Evolutionary conservation across 371 early-diverging fungal genomes (phyloP), one percentile per base, ranked within the genome.

Genomic region (Mucor plumbeus): DNA sequence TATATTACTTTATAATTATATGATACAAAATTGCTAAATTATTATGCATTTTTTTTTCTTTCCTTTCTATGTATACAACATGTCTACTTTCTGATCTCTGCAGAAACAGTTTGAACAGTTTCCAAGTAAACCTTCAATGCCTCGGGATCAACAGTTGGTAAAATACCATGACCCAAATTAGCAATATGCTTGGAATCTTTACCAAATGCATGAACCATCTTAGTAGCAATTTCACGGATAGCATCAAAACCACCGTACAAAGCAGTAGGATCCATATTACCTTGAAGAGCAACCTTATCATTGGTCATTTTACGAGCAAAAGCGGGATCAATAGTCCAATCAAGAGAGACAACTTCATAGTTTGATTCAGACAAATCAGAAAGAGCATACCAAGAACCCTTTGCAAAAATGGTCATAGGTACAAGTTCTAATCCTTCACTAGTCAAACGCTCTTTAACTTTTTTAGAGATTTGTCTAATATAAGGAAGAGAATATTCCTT

Each of bases 161-260:
- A 78, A 78, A 96, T 96, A 38, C 99, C 99, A 76, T 99, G 99
- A 26, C 99, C 99, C 62, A 99, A 79, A 71, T 99, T 99, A 54
- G 91, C 97, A 76, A 98, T 96, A 66, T 97, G 95, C 38, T 84
- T 79, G 11, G 80, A 71, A 58, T 82, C 83, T 57, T 78, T 81
- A 17, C 93, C 92, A 78, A 99, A 98, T n/a, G 73, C 87, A 41
- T 85, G 77, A 19, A 97, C 81, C 97, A 98, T 98, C 39, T 78
- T 83, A 61, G 83, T 82, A 14, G 94, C 94, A 33, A 87, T 83
- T 34, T 82, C 80, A 21, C 90, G 79, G 69, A 99, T 95, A 13
- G 85, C 83, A 67, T 94, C 92, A 43, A 76, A 75, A 14, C 85
- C 82, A 41, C 88, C 97, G 69, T 93, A 96, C 47, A 99, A 77